Evolutionary conservation across 1,284 basidiomycete species (phyloP), one percentile per base, ranked within the genome.

Genomic region (Psilocybe mexicana): DNA sequence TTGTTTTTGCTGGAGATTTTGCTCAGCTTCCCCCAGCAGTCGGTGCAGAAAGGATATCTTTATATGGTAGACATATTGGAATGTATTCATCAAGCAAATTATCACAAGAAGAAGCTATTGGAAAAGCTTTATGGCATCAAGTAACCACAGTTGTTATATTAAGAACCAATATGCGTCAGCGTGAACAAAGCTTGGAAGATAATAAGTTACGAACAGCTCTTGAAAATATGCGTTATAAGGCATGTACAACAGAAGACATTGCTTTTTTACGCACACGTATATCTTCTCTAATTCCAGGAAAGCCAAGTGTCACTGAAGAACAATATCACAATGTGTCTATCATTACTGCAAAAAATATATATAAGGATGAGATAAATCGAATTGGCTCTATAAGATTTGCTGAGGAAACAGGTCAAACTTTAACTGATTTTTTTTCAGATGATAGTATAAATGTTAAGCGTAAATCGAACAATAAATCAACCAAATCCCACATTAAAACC

Each of bases 291-390:
- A 26, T 36, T 24, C 46, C 51, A 25, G 58, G 57, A 25, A 55
- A 56, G 4, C 50, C 40, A 18, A 36, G n/a, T 14, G 45, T 70
- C 12, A 43, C 52, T 51, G 53, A 67, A 48, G 57, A 61, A 30
- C 53, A 67, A 3, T 74, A 72, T 54, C 26, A 66, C 18, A 59
- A 73, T 67, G 65, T 71, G 0, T 69, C 73, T 11, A 65, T 74
- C 1, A 74, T 76, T 33, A 73, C 71, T 18, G 59, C 60, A 3
- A 59, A 40, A 6, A 74, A 75, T 67, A 33, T 63, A 14, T 63
- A 70, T 38, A 63, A 69, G 43, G 73, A 74, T 65, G 56, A 60
- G 59, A 67, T 75, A 2, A 74, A 74, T 60, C 24, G 51, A 12
- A 1, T 66, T 3, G 66, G 66, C 4, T n/a, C 52, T 24, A 14